Base-by-base conservation (phyloP, 257 asterid genomes). In the Phtheirospermum japonicum region DNA sequence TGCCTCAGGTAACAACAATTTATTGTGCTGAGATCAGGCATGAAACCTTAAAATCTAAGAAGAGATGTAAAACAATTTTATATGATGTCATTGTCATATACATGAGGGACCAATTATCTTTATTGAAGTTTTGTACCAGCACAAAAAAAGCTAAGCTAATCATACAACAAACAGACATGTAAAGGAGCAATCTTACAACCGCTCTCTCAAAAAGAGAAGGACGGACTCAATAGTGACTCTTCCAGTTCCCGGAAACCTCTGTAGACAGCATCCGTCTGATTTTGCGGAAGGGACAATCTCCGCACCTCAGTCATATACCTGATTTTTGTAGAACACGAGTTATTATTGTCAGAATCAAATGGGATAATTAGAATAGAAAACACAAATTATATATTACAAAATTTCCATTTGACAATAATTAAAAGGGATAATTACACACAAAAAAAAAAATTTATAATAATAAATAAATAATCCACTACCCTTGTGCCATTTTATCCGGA, bases 221-320 rank as follows among this genome's bases (percentile, higher is more conserved):
- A 19, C 49, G 0, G 49, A 49, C 85, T 87, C 75, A 76, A 64
- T 26, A 93, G 86, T 4, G 96, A 87, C 57, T 87, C 97, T 74
- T 89, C 99, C 9, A 93, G 89, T 76, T 93, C 97, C 67, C 89
- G 79, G 37, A 87, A 87, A 34, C 95, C 96, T 36, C 80, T 76
- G 67, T 81, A 89, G 23, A 93, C 85, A 0, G 82, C 79, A 73
- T 89, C 96, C n/a, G 94, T 89, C 72, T 87, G 90, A 57, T 74
- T 78, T 74, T 82, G 88, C 3, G 96, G 87, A 64, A 89, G 87
- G 46, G 96, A 80, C 73, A 93, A 45, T 71, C 99, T 82, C 59
- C 87, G 72, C 45, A 89, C 96, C 75, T 93, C 99, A 28, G 97
- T 82, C 97, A 87, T 85, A 55, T 80, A 89, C 87, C 97, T 92